These are phyloP conservation scores for Starmera pachycereana DNA, from an alignment of 805 yeast genomes.

Conservation along the genomic window DNA sequence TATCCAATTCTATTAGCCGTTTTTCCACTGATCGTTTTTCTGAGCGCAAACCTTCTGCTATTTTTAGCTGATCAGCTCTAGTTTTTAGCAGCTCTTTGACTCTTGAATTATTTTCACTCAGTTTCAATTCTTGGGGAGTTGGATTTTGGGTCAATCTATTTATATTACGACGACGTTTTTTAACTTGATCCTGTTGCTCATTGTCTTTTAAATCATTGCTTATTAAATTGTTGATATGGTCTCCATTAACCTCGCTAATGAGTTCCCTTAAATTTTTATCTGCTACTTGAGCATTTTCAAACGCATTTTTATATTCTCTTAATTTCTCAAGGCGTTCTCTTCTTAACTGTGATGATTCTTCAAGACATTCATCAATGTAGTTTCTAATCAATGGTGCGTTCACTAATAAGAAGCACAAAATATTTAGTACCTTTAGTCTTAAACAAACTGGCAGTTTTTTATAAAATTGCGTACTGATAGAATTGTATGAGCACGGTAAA, in stretches of 20 bases:
- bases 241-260: conserved; percentile 17
- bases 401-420: conserved; percentile 53
- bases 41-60: conserved; percentile 35
- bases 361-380: conserved; percentile 60
- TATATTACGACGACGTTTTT: conserved; percentile 21
- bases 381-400: conserved; percentile 49
- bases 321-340: conserved; percentile 57
- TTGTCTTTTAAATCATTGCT: conserved; percentile 1
- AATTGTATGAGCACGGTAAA: conserved; percentile 35
- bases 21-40: conserved; percentile 47
- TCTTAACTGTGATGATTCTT: conserved; percentile 48
- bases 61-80: conserved; percentile 28
- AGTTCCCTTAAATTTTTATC: conserved; percentile 30
- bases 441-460: conserved; percentile 37
- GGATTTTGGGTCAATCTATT: conserved; percentile 23
- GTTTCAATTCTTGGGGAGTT: conserved; percentile 26
- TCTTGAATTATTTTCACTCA: conserved; percentile 29
- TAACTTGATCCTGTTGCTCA: conserved; percentile 12
- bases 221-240: conserved; percentile 4
- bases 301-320: conserved; percentile 43
- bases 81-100: conserved; percentile 33
- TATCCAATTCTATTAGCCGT: conserved; percentile 56
- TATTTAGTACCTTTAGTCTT: conserved; percentile 46
- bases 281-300: conserved; percentile 39
- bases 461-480: conserved; percentile 47